A percentile compares a stretch with the other conserved stretches of the same genome.
phyloP scores from a whole-genome alignment of 2,329 filamentous ascomycete genomes.

The Verticillium isaacii region DNA sequence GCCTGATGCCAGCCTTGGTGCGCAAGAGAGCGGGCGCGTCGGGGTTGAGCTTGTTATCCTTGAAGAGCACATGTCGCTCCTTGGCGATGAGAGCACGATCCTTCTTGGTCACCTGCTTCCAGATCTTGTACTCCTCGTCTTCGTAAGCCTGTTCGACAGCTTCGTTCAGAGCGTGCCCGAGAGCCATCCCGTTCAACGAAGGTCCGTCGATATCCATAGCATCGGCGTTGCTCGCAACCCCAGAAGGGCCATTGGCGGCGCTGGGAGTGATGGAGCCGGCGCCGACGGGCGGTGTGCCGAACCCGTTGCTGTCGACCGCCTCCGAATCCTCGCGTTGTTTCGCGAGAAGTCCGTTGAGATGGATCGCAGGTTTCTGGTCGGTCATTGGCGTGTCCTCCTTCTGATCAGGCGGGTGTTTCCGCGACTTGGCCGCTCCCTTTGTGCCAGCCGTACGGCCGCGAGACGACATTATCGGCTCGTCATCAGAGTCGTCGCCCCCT shows the following conservation, averaged over 20 bases:
- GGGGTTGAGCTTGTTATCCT: constrained; percentile 73
- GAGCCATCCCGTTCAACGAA: constrained; percentile 60
- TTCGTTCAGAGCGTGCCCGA: constrained; percentile 60
- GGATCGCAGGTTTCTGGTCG: constrained; percentile 69
- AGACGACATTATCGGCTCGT: constrained; percentile 97
- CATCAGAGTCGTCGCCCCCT: constrained; percentile 85
- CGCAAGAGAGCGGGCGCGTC: constrained; percentile 86
- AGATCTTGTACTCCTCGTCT: constrained; percentile 94
- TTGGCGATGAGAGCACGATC: constrained; percentile 83
- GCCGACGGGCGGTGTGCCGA: constrained; percentile 69
- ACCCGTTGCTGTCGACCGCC: constrained; percentile 73
- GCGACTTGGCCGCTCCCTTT: constrained; percentile 71
- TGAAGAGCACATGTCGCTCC: constrained; percentile 81
- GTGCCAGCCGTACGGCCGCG: constrained; percentile 83
- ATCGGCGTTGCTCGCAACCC: constrained; percentile 70
- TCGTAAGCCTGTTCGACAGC: constrained; percentile 73
- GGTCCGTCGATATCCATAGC: constrained; percentile 82
- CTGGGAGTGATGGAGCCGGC: constrained; percentile 73
- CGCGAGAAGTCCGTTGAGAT: constrained; percentile 59
- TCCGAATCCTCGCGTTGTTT: constrained; percentile 73
- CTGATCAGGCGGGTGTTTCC: constrained; percentile 68
- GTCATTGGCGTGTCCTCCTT: constrained; percentile 74
- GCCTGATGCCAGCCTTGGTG: constrained; percentile 82
- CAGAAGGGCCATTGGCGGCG: constrained; percentile 62
- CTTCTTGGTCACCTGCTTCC: constrained; percentile 99